Evolutionary conservation across 1,139 yeast genomes (phyloP).

Genomic region (Nakaseomyces glabratus): DNA sequence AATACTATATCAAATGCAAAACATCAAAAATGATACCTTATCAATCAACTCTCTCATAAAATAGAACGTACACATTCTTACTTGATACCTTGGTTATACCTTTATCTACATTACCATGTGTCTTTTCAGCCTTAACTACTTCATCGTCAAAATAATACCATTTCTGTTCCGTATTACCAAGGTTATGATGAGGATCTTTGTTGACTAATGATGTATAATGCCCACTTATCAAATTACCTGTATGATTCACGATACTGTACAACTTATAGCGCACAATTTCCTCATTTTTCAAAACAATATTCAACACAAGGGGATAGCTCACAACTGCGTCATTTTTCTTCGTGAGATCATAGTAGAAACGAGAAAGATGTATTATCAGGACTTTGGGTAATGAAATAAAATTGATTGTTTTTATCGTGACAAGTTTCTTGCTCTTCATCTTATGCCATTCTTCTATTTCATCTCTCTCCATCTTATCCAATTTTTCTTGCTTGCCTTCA

Average conservation of each 20-base stretch:
- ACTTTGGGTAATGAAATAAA: conserved; percentile 59
- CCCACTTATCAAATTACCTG: conserved; percentile 62
- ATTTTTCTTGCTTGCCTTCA: conserved; percentile 5
- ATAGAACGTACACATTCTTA: conserved; percentile 57
- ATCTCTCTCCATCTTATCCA: conserved; percentile 8
- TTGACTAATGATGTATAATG: conserved; percentile 64
- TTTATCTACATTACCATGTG: conserved; percentile 40
- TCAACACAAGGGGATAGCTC: conserved; percentile 47
- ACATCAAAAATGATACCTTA: too few relatives aligned
- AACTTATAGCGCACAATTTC: conserved; percentile 42
- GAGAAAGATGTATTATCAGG: conserved; percentile 54
- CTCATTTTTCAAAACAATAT: conserved; percentile 37
- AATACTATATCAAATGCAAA: too few relatives aligned
- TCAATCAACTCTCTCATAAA: conserved; percentile 42
- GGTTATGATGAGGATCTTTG: conserved; percentile 35
- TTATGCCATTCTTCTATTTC: conserved; percentile 11
- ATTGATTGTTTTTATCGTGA: conserved; percentile 46
- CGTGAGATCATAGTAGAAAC: conserved; percentile 48
- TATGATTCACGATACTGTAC: conserved; percentile 59
- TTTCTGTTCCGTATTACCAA: conserved; percentile 30
- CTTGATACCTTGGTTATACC: conserved; percentile 38
- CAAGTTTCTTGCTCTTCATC: conserved; percentile 27
- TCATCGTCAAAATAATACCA: conserved; percentile 78
- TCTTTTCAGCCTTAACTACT: conserved; percentile 39
- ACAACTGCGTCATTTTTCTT: conserved; percentile 48